Conservation (phyloP, 2,329 filamentous ascomycete species). For the Diaporthe longicolla region DNA sequence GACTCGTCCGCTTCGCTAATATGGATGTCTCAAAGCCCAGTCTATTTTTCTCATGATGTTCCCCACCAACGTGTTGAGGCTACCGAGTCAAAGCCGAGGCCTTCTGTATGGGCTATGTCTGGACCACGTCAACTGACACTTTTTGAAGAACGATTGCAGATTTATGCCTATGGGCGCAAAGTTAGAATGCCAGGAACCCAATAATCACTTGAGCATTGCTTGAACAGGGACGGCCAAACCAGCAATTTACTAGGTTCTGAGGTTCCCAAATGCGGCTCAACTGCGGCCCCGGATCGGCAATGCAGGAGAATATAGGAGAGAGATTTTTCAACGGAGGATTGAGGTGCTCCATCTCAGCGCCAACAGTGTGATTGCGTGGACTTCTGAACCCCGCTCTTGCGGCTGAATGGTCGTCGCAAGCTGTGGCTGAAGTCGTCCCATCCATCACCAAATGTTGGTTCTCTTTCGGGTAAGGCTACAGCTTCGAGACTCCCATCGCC, state of each 20-base stretch:
- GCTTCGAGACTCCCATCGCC: background rate
- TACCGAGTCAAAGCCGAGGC: too few species aligned
- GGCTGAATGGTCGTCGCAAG: slow-evolving; percentile 11
- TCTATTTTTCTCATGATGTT: too few species aligned
- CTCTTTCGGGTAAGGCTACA: slow-evolving; percentile 1
- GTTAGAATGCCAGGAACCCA: background rate
- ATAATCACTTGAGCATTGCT: background rate
- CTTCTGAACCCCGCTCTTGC: background rate
- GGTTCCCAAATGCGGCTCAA: background rate
- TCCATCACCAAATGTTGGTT: background rate
- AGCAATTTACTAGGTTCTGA: too few species aligned
- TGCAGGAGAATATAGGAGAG: background rate
- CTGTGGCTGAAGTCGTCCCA: slow-evolving; percentile 16
- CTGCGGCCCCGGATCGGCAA: background rate
- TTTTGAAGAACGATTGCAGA: background rate
- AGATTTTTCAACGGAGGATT: background rate
- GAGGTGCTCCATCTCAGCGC: background rate
- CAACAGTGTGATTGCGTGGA: background rate
- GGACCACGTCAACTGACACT: background rate
- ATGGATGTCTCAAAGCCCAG: too few species aligned
- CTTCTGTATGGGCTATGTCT: too few species aligned
- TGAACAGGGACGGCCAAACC: background rate
- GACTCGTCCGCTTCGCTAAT: background rate
- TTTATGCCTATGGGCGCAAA: too few species aligned
- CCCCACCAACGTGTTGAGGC: too few species aligned